Percentiles rank a stretch among this genome's conserved stretches.
These are phyloP conservation scores for Eucommia ulmoides DNA, from an alignment of 257 asterid species.

Conservation along the genomic window DNA sequence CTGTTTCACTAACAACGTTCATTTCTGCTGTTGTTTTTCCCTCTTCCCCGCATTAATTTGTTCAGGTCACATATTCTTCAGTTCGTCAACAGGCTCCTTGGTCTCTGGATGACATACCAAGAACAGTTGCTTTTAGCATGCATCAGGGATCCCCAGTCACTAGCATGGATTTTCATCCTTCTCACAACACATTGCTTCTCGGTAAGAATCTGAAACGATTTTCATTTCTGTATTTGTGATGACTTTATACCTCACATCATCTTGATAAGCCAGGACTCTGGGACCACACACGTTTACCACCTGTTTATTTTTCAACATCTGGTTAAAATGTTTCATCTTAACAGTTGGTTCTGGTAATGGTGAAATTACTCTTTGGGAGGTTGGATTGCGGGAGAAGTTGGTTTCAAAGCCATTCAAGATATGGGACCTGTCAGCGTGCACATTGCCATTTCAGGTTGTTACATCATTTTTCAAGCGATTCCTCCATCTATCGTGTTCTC, in stretches of 20 bases:
- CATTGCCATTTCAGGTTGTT: slow-evolving; percentile 68
- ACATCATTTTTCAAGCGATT: slow-evolving; percentile 5
- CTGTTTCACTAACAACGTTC: background rate
- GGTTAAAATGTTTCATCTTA: slow-evolving; percentile 6
- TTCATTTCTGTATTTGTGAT: background rate
- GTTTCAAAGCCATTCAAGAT: slow-evolving; percentile 72
- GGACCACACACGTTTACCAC: background rate
- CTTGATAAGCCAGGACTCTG: background rate
- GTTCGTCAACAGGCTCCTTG: slow-evolving; percentile 76
- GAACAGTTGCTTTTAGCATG: slow-evolving; percentile 75
- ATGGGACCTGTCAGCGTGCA: slow-evolving; percentile 71
- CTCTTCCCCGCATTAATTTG: no score
- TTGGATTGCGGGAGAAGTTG: slow-evolving; percentile 71
- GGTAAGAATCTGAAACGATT: slow-evolving; percentile 29
- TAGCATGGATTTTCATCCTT: slow-evolving; percentile 93
- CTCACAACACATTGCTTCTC: slow-evolving; percentile 69
- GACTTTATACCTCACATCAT: background rate
- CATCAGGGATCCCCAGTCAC: slow-evolving; percentile 82
- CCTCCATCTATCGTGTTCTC: background rate
- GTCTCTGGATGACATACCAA: slow-evolving; percentile 88
- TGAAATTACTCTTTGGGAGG: slow-evolving; percentile 87
- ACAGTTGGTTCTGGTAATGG: slow-evolving; percentile 91
- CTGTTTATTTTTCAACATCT: slow-evolving; percentile 1
- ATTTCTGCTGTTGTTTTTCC: background rate
- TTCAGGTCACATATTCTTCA: slow-evolving; percentile 86